phyloP scores from a whole-genome alignment of 108 stramenopile genomes.

The Aurantiochytrium sp. region DNA sequence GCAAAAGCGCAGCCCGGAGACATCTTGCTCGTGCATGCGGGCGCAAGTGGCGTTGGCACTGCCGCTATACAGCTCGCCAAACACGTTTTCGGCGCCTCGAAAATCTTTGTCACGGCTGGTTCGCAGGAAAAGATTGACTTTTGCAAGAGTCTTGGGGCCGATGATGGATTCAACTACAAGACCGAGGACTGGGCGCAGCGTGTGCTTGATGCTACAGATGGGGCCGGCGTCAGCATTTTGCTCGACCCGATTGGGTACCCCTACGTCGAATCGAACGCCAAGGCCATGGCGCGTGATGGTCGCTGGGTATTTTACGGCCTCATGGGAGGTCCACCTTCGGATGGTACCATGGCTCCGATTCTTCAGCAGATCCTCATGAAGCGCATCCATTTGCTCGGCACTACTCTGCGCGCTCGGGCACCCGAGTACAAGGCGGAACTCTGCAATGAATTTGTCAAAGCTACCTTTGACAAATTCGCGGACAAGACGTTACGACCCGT shows the following conservation, averaged over 20 bases:
- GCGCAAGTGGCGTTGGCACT: conserved; percentile 18
- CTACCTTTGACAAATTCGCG: not conserved
- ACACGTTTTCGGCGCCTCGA: not conserved
- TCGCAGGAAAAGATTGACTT: conserved; percentile 7
- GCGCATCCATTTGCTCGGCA: not conserved
- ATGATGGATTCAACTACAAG: conserved; percentile 12
- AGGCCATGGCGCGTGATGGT: not conserved
- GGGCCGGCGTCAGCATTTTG: not conserved
- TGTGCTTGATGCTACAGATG: not conserved
- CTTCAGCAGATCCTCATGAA: no score
- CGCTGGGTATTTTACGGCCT: not conserved
- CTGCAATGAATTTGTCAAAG: not conserved
- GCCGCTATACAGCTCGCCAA: conserved; percentile 25
- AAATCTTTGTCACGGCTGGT: not conserved
- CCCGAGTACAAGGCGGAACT: not conserved
- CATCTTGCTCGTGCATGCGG: not conserved
- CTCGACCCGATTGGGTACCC: not conserved
- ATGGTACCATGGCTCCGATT: not conserved
- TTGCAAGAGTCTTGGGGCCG: conserved; percentile 3
- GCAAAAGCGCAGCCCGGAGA: not conserved
- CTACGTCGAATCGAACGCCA: not conserved
- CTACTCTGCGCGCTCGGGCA: not conserved
- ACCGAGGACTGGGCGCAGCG: not conserved
- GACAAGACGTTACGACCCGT: not conserved
- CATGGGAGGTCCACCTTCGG: not conserved